phyloP scores from a whole-genome alignment of 2,329 filamentous ascomycete genomes.

The Aspergillus clavatus region DNA sequence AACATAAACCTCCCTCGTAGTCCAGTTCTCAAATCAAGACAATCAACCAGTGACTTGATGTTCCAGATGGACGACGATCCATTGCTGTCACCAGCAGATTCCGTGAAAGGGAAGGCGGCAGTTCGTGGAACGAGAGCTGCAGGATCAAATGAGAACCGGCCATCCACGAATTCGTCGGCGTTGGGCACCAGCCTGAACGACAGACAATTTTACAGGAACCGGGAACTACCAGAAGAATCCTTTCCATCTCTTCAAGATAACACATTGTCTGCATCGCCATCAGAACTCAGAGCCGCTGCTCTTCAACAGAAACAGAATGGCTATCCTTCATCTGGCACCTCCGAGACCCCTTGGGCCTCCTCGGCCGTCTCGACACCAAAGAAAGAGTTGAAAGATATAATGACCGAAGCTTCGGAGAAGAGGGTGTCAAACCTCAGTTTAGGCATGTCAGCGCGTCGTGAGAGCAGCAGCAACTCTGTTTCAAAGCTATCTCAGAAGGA shows the following conservation, averaged over 20 bases:
- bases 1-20: slow-evolving; percentile 50
- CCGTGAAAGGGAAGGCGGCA: slow-evolving; percentile 27
- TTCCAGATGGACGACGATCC: slow-evolving; percentile 88
- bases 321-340: slow-evolving; percentile 24
- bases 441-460: slow-evolving; percentile 46
- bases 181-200: slow-evolving; percentile 25
- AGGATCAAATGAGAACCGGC: slow-evolving; percentile 14
- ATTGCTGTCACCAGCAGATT: slow-evolving; percentile 21
- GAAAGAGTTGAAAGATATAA: slow-evolving; percentile 71
- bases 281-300: slow-evolving; percentile 16
- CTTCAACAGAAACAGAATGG: slow-evolving; percentile 21
- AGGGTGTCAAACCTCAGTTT: slow-evolving; percentile 51
- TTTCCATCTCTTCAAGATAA: slow-evolving; percentile 23
- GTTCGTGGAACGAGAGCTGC: slow-evolving; percentile 18
- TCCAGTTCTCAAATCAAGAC: slow-evolving; percentile 63
- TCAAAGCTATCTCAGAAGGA: slow-evolving; percentile 85
- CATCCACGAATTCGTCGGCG: slow-evolving; percentile 23
- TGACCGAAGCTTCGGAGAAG: slow-evolving; percentile 56
- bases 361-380: slow-evolving; percentile 56
- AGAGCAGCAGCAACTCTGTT: slow-evolving; percentile 37
- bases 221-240: slow-evolving; percentile 25
- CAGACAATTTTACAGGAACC: slow-evolving; percentile 22
- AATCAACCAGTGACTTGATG: slow-evolving; percentile 71
- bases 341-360: slow-evolving; percentile 49
- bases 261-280: slow-evolving; percentile 21